Evolutionary conservation across 345 rosid genomes (phyloP), one percentile per base, ranked within the genome.

Genomic region (Citrus sp.): DNA sequence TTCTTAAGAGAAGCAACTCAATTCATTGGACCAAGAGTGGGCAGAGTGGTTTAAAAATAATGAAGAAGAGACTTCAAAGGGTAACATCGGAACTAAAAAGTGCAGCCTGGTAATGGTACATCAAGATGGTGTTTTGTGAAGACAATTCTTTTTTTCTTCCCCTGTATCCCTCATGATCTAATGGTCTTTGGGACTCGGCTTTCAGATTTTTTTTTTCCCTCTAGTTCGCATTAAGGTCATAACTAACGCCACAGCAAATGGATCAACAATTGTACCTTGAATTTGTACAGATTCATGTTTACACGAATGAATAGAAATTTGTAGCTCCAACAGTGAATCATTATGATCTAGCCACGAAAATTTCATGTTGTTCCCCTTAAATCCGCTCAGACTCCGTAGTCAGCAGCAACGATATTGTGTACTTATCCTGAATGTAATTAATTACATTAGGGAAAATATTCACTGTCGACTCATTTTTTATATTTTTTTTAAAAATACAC

Each of bases 61-160:
- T 95, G 72, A 93, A 85, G 86, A 89, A 90, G 87, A 90, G 84
- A 86, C 82, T 95, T 79, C 97, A 95, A 80, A 97, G 86, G 72
- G 97, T 96, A 71, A 92, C 93, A 37, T 85, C 92, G 30, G 98
- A 89, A 56, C 87, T 93, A 65, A 88, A 96, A 84, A 89, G 86
- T 77, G 81, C 82, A 60, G 86, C 84, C 65, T 89, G 95, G 90
- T 92, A 80, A 89, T 55, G 58, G 42, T 58, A 54, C 37, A 62
- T 27, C 76, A 37, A 63, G 67, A 10, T 77, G 51, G 65, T 62
- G 66, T 67, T 55, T 70, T 9, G 16, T 32, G 60, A 16, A 32
- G 63, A 27, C 62, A 18, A 19, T 28, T 61, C 6, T 14, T 12
- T 21, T 37, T 38, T 34, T 51, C 16, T 51, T 5, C 19, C 6